phyloP scores from a whole-genome alignment of 331 rosid genomes.

The Dryas integrifolia region DNA sequence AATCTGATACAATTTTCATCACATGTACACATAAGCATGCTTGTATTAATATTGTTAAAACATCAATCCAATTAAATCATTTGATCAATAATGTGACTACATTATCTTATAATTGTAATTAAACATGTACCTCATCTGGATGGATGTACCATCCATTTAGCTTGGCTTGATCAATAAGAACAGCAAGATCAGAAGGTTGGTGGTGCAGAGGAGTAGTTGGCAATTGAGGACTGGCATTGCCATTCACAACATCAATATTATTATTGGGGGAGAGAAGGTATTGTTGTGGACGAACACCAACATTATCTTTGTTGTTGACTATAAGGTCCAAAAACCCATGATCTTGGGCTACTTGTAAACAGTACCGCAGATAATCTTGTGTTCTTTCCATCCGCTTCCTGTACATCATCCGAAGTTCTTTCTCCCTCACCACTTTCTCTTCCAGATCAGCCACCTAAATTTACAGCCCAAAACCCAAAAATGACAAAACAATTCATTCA shows the following conservation, averaged over 20 bases:
- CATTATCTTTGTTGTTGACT: constrained; percentile 34
- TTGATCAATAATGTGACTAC: too few relatives aligned
- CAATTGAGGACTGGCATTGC: constrained; percentile 20
- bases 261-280: constrained; percentile 5
- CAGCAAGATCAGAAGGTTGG: constrained; percentile 38
- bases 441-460: constrained; percentile 53
- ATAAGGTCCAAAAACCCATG: constrained; percentile 66
- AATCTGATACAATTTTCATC: constrained; percentile 34
- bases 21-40: too few relatives aligned
- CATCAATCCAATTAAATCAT: too few relatives aligned
- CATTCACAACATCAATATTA: background rate
- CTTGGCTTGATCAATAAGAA: constrained; percentile 52
- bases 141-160: constrained; percentile 66
- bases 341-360: constrained; percentile 76
- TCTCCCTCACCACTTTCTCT: constrained; percentile 53
- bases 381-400: constrained; percentile 71
- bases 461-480: constrained; percentile 4
- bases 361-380: constrained; percentile 61
- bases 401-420: constrained; percentile 37
- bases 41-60: too few relatives aligned
- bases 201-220: constrained; percentile 24
- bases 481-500: background rate
- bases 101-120: too few relatives aligned
- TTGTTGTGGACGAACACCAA: background rate
- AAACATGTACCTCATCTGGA: constrained; percentile 51